These are phyloP conservation scores for Solanum pimpinellifolium DNA, from an alignment of 257 asterid species.

Conservation along the genomic window DNA sequence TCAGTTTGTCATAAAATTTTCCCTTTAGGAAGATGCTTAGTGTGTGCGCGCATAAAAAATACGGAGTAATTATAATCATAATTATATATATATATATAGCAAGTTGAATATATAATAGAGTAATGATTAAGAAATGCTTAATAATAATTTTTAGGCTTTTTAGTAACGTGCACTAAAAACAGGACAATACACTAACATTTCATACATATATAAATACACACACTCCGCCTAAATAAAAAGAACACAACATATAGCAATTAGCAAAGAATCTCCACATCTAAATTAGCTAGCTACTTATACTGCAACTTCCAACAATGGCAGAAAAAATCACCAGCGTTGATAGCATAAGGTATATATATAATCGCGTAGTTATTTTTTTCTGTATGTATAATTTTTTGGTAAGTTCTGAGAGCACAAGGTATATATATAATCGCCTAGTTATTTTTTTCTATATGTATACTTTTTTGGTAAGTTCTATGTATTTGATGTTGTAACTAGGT, in stretches of 20 bases:
- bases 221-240: neutral
- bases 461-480: too few species aligned
- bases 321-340: neutral
- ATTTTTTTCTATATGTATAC: too few species aligned
- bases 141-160: too few species aligned
- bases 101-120: too few species aligned
- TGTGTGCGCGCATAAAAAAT: neutral
- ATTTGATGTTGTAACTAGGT: neutral
- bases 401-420: neutral
- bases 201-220: neutral
- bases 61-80: too few species aligned
- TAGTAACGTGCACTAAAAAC: neutral
- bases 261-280: neutral
- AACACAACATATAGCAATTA: neutral
- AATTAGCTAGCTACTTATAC: neutral
- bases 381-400: neutral
- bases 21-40: too few species aligned
- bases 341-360: neutral
- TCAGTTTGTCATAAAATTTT: too few species aligned
- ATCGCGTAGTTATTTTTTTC: neutral
- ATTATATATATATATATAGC: neutral
- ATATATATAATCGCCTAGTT: neutral
- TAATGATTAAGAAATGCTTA: too few species aligned
- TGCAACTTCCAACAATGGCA: neutral
- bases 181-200: neutral